These are phyloP conservation scores for Rhododendron ferrugineum DNA, from an alignment of 148 eudicot species.

Conservation along the genomic window DNA sequence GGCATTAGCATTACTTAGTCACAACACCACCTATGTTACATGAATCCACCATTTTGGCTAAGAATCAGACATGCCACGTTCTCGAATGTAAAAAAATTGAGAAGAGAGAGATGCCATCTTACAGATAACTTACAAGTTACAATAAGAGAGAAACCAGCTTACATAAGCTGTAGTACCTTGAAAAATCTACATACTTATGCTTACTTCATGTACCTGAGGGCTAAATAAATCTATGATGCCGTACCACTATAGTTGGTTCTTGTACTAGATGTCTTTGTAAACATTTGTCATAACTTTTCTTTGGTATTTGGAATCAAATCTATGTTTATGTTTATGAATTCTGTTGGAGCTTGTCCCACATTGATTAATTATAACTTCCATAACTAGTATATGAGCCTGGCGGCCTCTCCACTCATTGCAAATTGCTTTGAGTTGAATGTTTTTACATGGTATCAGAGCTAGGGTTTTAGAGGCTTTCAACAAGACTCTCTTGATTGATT, in stretches of 20 bases:
- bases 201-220: background rate
- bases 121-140: background rate
- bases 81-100: background rate
- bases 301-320: background rate
- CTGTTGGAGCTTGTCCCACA: background rate
- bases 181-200: background rate
- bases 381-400: too few relatives aligned
- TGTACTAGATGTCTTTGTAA: background rate
- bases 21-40: background rate
- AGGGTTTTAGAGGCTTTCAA: too few relatives aligned
- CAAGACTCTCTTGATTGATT: too few relatives aligned
- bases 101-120: background rate
- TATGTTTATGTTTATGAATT: background rate
- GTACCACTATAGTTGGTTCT: background rate
- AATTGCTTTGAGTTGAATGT: too few relatives aligned
- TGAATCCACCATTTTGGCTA: background rate
- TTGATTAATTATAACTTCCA: background rate
- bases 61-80: background rate
- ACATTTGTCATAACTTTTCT: background rate
- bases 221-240: background rate
- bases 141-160: background rate
- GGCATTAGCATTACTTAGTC: background rate
- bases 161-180: background rate
- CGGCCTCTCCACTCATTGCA: background rate
- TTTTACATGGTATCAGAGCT: too few relatives aligned